These are phyloP conservation scores for Hymenoscyphus fructigenus DNA, from an alignment of 2,329 filamentous ascomycete genomes.

Conservation along the genomic window DNA sequence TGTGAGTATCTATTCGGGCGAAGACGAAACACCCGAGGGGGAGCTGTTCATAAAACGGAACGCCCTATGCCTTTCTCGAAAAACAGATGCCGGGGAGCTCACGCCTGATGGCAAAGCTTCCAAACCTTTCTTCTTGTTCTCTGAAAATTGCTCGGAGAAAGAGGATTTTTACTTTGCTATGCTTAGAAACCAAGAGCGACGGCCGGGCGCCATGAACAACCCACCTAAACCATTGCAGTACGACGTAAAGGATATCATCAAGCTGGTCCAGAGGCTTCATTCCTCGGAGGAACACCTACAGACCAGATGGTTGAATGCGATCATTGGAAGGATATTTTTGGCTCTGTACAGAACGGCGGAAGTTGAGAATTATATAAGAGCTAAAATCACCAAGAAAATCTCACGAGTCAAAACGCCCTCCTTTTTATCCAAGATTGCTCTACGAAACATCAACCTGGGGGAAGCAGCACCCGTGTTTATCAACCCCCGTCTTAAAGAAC, in stretches of 20 bases:
- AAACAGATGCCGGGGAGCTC: constrained; percentile 52
- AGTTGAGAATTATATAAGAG: constrained; percentile 73
- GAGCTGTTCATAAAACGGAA: constrained; percentile 96
- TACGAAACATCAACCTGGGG: constrained; percentile 82
- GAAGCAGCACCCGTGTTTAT: constrained; percentile 85
- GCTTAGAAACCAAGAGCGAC: constrained; percentile 77
- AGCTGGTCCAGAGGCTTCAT: constrained; percentile 85
- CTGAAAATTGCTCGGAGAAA: constrained; percentile 92
- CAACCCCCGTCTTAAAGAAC: constrained; percentile 81
- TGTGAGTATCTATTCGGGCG: constrained; percentile 81
- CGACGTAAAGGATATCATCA: constrained; percentile 82
- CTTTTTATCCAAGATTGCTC: constrained; percentile 81
- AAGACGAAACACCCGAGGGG: constrained; percentile 76
- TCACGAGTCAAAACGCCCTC: constrained; percentile 87
- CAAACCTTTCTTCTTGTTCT: constrained; percentile 91
- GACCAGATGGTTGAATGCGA: constrained; percentile 89
- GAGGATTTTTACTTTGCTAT: constrained; percentile 98
- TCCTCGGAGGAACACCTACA: constrained; percentile 88
- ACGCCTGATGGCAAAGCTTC: constrained; percentile 58
- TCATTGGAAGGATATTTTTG: constrained; percentile 85
- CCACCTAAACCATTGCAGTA: constrained; percentile 73
- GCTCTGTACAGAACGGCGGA: constrained; percentile 82
- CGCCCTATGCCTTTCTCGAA: constrained; percentile 77
- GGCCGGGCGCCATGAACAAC: constrained; percentile 52
- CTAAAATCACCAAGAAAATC: constrained; percentile 95